Conservation (phyloP, 768 basidiomycete genomes). For the Harrya chromipes region DNA sequence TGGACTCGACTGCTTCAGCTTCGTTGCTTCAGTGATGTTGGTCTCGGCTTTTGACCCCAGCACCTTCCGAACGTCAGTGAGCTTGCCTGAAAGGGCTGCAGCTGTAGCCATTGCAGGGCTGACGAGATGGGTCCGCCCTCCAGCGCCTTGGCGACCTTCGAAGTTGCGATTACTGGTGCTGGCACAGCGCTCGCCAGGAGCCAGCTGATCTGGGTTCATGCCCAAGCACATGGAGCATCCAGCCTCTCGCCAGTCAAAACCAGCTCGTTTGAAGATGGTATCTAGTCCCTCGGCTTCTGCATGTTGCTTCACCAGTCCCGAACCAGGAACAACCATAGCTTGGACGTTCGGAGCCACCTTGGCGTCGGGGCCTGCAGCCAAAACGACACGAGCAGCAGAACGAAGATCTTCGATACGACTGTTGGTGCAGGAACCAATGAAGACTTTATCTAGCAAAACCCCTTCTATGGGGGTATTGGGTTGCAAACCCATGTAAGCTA, state of each 20-base stretch:
- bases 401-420: constrained; percentile 91
- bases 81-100: constrained; percentile 79
- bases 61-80: constrained; percentile 82
- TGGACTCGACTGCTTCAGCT: constrained; percentile 67
- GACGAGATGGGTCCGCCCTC: constrained; percentile 85
- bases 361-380: constrained; percentile 69
- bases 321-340: constrained; percentile 92
- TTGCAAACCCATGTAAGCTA: constrained; percentile 84
- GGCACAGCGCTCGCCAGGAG: constrained; percentile 80
- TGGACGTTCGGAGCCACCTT: constrained; percentile 72
- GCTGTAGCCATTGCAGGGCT: constrained; percentile 93
- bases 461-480: constrained; percentile 78
- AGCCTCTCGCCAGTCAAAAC: constrained; percentile 94
- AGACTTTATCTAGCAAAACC: constrained; percentile 82
- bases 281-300: constrained; percentile 89
- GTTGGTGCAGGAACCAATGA: constrained; percentile 95
- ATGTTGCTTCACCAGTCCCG: constrained; percentile 86
- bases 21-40: constrained; percentile 43
- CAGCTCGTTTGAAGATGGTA: constrained; percentile 81
- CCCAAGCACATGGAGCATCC: constrained; percentile 96
- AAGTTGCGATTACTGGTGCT: constrained; percentile 94
- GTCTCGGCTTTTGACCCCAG: constrained; percentile 47
- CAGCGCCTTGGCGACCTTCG: constrained; percentile 84
- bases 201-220: constrained; percentile 92
- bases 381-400: constrained; percentile 74